A percentile compares a stretch with the other conserved stretches of the same genome.
Conservation (phyloP, 1,284 basidiomycete species). For the Ganoderma leucocontextum region DNA sequence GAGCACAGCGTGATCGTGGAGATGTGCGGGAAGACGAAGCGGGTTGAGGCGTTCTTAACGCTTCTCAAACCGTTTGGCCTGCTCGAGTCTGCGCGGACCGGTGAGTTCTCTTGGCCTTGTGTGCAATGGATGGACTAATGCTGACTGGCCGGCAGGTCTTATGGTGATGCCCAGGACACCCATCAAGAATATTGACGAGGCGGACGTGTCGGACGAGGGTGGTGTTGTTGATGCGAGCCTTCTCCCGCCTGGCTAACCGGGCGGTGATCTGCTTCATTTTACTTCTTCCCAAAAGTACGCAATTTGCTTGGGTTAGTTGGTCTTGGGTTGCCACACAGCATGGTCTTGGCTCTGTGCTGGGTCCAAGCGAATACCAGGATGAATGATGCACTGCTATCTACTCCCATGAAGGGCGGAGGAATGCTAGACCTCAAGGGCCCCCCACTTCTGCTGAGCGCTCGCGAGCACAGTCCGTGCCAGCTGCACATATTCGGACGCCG, state of each 20-base stretch:
- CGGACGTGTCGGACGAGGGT: constrained; percentile 55
- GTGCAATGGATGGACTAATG: constrained; percentile 3
- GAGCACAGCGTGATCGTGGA: constrained; percentile 96
- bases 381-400: neutral
- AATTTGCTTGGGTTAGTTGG: constrained; percentile 1
- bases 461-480: constrained; percentile 69
- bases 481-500: constrained; percentile 63
- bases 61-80: constrained; percentile 96
- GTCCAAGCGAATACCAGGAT: neutral
- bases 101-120: constrained; percentile 53
- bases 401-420: neutral
- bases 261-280: neutral
- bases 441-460: constrained; percentile 38
- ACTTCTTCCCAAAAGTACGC: constrained; percentile 20
- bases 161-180: constrained; percentile 98
- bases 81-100: constrained; percentile 78
- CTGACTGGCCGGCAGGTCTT: constrained; percentile 60
- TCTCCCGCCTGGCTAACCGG: constrained; percentile 85
- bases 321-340: neutral
- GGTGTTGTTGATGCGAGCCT: constrained; percentile 83
- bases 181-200: constrained; percentile 75
- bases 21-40: constrained; percentile 89
- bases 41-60: constrained; percentile 94
- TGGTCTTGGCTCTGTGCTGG: neutral
- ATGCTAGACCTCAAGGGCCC: neutral